Evolutionary conservation across 768 basidiomycete species (phyloP).

Genomic region (Calocera viscosa): DNA sequence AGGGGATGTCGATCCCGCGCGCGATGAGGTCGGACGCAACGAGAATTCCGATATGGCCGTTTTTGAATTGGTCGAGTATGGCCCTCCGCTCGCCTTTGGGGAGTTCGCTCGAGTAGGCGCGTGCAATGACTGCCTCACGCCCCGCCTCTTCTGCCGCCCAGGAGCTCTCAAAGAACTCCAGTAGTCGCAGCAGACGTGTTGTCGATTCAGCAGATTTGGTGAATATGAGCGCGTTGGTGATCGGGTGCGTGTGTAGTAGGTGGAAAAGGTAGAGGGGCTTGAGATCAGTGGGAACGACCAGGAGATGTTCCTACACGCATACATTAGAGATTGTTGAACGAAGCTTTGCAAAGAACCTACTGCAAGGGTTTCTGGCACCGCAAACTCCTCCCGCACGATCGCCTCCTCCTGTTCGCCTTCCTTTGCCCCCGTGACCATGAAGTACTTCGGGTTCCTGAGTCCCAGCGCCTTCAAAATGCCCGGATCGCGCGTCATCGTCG

Average conservation of each 20-base stretch:
- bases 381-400: constrained; percentile 57
- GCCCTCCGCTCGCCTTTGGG: constrained; percentile 54
- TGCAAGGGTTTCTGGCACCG: constrained; percentile 64
- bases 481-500: constrained; percentile 88
- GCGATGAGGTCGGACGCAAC: constrained; percentile 96
- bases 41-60: constrained; percentile 74
- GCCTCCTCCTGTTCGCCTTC: constrained; percentile 28
- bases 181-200: constrained; percentile 61
- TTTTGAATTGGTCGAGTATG: constrained; percentile 70
- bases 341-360: constrained; percentile 32
- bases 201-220: constrained; percentile 96
- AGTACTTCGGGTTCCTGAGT: constrained; percentile 71
- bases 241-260: constrained; percentile 50
- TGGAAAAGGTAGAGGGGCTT: constrained; percentile 88
- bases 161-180: constrained; percentile 60
- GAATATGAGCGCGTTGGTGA: constrained; percentile 74
- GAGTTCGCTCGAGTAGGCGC: constrained; percentile 81
- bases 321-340: neutral
- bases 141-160: constrained; percentile 16
- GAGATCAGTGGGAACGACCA: constrained; percentile 59
- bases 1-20: constrained; percentile 86
- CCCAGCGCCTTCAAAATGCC: constrained; percentile 78
- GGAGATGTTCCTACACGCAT: constrained; percentile 62
- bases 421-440: constrained; percentile 46
- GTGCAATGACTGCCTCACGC: constrained; percentile 31